Conservation (phyloP, 352 stramenopile genomes). For the Blastocystis sp. region DNA sequence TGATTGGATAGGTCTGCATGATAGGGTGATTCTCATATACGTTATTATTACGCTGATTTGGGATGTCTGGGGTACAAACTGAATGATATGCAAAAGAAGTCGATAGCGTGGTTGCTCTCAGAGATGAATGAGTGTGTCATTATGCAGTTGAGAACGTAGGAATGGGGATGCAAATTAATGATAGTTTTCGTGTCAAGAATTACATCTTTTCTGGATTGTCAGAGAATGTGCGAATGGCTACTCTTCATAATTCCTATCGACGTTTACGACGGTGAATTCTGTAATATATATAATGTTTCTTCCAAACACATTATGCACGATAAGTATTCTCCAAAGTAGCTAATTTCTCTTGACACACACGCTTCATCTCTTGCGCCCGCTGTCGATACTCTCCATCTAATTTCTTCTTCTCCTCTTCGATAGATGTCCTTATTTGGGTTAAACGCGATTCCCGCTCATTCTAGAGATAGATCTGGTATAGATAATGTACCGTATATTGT, state of each 20-base stretch:
- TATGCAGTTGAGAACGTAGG: conserved; percentile 37
- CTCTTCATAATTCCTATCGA: not conserved
- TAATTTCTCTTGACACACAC: not conserved
- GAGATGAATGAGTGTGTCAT: conserved; percentile 60
- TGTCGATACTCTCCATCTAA: conserved; percentile 19
- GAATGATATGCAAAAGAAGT: conserved; percentile 61
- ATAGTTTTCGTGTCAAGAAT: conserved; percentile 37
- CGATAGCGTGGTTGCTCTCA: conserved; percentile 33
- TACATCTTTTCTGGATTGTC: conserved; percentile 29
- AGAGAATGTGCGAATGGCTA: conserved; percentile 30
- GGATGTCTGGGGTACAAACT: not conserved
- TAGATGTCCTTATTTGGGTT: not conserved
- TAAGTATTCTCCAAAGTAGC: not conserved
- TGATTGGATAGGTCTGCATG: not conserved
- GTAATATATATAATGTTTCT: not conserved
- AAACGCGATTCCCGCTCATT: not conserved
- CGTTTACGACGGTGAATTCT: not conserved
- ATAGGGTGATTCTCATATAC: not conserved
- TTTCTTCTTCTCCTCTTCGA: conserved; percentile 38
- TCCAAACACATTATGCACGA: not conserved
- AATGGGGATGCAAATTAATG: not conserved
- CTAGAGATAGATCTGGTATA: not conserved
- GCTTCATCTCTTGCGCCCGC: conserved; percentile 43
- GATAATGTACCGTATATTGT: not conserved
- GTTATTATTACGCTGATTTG: conserved; percentile 53